phyloP scores from a whole-genome alignment of 176 grass and related monocot genomes.

The Musa itinerans region DNA sequence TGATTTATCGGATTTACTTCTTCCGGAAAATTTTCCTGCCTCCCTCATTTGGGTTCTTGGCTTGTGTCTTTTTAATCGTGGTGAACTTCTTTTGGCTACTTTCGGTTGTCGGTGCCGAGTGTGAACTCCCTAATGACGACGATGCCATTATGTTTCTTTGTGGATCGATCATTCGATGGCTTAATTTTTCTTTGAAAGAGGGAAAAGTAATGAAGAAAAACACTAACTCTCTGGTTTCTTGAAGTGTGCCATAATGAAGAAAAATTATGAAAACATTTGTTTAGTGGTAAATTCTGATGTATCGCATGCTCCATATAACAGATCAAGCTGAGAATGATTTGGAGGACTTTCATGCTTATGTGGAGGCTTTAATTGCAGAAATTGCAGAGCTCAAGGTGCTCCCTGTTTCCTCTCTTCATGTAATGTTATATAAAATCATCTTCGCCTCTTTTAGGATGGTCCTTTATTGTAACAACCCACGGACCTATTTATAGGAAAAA shows the following conservation, averaged over 20 bases:
- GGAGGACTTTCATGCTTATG: conserved; percentile 24
- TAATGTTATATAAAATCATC: neutral
- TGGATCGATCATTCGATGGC: no score
- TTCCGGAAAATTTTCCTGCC: neutral
- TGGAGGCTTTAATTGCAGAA: conserved; percentile 31
- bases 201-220: no score
- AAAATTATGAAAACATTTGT: neutral
- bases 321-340: conserved; percentile 31
- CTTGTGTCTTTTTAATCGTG: neutral
- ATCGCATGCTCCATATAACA: conserved; percentile 13
- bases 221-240: no score
- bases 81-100: neutral
- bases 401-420: neutral
- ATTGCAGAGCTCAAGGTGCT: conserved; percentile 37
- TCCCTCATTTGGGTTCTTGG: conserved; percentile 12
- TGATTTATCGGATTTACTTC: neutral
- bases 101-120: neutral
- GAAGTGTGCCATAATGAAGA: no score
- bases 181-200: no score
- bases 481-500: conserved; percentile 25
- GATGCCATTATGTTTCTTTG: no score
- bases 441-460: neutral
- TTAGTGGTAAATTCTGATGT: neutral
- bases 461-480: no score
- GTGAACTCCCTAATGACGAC: no score